A percentile compares a stretch with the other conserved stretches of the same genome.
Conservation (phyloP, 73 alveolate genomes). For the Stentor coeruleus region DNA sequence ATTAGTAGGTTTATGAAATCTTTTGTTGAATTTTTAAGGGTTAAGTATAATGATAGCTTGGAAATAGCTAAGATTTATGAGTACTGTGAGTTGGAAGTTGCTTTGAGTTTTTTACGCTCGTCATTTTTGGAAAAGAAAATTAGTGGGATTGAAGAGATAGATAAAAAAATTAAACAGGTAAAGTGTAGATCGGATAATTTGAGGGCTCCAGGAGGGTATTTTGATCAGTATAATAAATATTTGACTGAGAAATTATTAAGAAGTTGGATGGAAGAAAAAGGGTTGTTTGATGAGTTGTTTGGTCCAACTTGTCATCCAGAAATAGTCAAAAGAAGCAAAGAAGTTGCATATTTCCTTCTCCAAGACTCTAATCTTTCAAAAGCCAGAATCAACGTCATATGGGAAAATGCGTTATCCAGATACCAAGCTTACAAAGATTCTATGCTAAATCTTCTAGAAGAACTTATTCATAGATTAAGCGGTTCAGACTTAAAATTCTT, state of each 20-base stretch:
- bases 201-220: not conserved
- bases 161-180: not conserved
- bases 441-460: not conserved
- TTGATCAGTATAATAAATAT: not conserved
- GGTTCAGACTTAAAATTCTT: not conserved
- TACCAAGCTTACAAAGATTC: not conserved
- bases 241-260: not conserved
- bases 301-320: not conserved
- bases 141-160: not conserved
- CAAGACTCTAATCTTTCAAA: no score
- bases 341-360: not conserved
- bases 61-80: slow-evolving; percentile 2
- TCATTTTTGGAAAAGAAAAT: not conserved
- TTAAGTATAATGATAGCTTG: no score
- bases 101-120: not conserved
- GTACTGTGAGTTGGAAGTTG: not conserved
- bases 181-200: not conserved
- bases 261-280: not conserved
- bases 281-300: not conserved
- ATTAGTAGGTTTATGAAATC: no score
- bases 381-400: not conserved
- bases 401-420: not conserved
- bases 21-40: not conserved
- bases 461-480: no score
- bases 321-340: not conserved